A percentile compares a stretch with the other conserved stretches of the same genome.
These are phyloP conservation scores for Rhizopogon parksii DNA, from an alignment of 1,284 basidiomycete species.

Conservation along the genomic window DNA sequence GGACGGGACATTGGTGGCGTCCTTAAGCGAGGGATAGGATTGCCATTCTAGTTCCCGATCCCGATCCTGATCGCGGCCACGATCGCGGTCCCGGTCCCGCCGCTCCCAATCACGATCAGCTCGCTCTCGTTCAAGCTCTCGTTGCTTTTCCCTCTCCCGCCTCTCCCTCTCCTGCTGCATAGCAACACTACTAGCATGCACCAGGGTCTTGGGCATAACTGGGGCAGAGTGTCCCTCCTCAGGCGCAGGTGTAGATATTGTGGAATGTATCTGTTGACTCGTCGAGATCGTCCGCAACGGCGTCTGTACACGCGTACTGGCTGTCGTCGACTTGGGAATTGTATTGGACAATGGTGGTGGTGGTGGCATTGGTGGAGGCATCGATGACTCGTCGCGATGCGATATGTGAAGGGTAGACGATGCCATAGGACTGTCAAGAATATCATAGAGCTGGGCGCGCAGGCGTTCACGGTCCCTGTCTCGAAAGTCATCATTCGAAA, in stretches of 20 bases:
- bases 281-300: background rate
- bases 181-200: slow-evolving; percentile 29
- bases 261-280: slow-evolving; percentile 9
- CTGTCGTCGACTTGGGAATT: background rate
- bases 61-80: background rate
- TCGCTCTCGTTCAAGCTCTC: slow-evolving; percentile 18
- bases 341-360: background rate
- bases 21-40: slow-evolving; percentile 22
- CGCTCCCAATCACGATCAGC: slow-evolving; percentile 1
- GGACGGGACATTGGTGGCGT: slow-evolving; percentile 21
- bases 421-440: slow-evolving; percentile 25
- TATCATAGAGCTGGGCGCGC: slow-evolving; percentile 21
- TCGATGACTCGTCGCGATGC: slow-evolving; percentile 12
- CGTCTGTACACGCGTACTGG: background rate
- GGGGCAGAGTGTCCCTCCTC: slow-evolving; percentile 15
- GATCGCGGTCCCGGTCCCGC: background rate
- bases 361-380: slow-evolving; percentile 1
- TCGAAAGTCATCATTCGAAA: slow-evolving; percentile 12
- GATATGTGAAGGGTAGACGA: slow-evolving; percentile 21
- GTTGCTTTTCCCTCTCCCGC: slow-evolving; percentile 14
- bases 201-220: slow-evolving; percentile 20
- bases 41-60: slow-evolving; percentile 3
- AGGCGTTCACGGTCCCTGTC: slow-evolving; percentile 5
- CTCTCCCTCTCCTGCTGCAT: slow-evolving; percentile 29
- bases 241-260: slow-evolving; percentile 9